A percentile compares a stretch with the other conserved stretches of the same genome.
phyloP scores from a whole-genome alignment of 225 moss, liverwort and hornwort genomes.

The Straminergon stramineum region DNA sequence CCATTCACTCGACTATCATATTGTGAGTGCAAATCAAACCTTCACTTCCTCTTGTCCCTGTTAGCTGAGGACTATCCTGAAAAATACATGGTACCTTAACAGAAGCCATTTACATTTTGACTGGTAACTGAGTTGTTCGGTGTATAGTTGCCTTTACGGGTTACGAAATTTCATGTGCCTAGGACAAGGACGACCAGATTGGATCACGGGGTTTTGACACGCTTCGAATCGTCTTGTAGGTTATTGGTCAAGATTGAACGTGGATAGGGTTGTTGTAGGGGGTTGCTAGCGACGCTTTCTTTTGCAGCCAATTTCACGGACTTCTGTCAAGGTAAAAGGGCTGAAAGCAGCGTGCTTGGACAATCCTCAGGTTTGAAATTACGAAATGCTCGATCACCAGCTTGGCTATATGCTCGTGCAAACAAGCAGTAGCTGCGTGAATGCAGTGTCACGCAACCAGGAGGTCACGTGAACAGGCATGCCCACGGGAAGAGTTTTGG shows the following conservation, averaged over 20 bases:
- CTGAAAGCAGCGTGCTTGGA: not conserved
- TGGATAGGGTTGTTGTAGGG: not conserved
- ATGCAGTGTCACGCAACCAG: conserved; percentile 12
- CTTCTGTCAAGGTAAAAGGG: not conserved
- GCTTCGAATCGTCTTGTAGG: not conserved
- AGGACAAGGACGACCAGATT: not conserved
- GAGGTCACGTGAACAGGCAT: not conserved
- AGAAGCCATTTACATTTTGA: not conserved
- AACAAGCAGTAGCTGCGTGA: not conserved
- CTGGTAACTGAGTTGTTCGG: not conserved
- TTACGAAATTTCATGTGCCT: not conserved
- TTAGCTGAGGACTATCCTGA: not conserved
- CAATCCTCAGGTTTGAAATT: not conserved
- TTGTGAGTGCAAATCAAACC: conserved; percentile 1
- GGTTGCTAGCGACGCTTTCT: not conserved
- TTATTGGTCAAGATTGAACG: not conserved
- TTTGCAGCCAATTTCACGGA: not conserved
- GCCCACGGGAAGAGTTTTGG: conserved; percentile 9
- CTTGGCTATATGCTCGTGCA: not conserved
- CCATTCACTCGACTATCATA: not conserved
- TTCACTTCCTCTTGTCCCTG: not conserved
- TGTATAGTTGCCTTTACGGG: not conserved
- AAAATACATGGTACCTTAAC: not conserved
- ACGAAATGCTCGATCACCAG: not conserved
- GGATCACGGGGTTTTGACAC: not conserved